Base-by-base conservation (phyloP, 176 grass and related monocot species). In the Typha latifolia region DNA sequence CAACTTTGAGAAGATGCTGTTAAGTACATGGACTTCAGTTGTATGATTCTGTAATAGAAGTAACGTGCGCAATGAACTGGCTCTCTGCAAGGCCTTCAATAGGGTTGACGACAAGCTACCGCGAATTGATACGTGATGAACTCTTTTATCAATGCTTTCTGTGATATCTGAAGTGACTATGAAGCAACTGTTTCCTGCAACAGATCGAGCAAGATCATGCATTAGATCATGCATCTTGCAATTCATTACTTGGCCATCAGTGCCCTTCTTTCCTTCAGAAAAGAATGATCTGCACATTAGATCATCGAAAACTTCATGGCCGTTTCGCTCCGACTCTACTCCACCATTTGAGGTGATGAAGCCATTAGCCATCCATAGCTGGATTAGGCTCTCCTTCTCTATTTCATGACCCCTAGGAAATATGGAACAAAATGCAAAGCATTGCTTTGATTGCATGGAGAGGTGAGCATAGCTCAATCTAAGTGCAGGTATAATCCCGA, bases 221-320 rank as follows among this genome's bases (percentile, higher is more conserved):
- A 80, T 67, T 2, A 80, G 61, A 72, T 80, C 77, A 53, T 80
- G 77, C 69, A 80, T 48, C 31, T 67, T 73, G 62, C 61, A 80
- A 37, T 4, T 61, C 34, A 11, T 27, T 13, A 63, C 31, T 0
- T 32, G 23, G 1, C 62, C 61, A n/a, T 61, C 61, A 48, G 24
- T 48, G 72, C 65, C 69, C 20, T 32, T 72, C 31, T 50, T 72
- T 23, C 13, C 27, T 12, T 80, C 77, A 47, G 32, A 43, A 64
- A 80, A 80, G 69, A 80, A 80, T 14, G 29, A 73, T n/a, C 77
- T 73, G 48, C 26, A 72, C 4, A 72, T 1, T 52, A 80, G 61
- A 61, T 80, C 62, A 67, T 53, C 22, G 32, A 80, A 80, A 66
- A 73, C 31, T 31, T 32, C 8, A 65, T 24, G 16, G 48, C 77